A percentile compares a stretch with the other conserved stretches of the same genome.
These are phyloP conservation scores for Tricholomella constricta DNA, from an alignment of 768 basidiomycete genomes.

Conservation along the genomic window DNA sequence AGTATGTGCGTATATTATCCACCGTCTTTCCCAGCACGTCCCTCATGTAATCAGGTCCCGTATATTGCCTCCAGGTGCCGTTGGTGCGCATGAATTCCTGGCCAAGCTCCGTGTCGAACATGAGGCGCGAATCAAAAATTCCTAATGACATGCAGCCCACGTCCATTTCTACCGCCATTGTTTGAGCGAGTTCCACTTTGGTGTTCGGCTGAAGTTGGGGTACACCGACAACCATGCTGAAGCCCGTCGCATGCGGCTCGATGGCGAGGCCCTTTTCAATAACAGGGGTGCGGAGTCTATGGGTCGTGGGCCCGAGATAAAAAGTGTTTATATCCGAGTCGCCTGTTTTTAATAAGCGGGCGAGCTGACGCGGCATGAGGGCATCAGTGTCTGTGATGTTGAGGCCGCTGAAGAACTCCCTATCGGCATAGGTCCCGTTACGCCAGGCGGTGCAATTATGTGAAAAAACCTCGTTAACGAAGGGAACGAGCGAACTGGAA, in stretches of 20 bases:
- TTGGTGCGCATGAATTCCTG: conserved; percentile 6
- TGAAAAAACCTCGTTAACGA: conserved; percentile 10
- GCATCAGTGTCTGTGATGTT: conserved; percentile 23
- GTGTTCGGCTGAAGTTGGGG: conserved; percentile 15
- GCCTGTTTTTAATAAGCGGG: background rate
- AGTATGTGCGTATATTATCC: conserved; percentile 19
- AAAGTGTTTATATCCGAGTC: conserved; percentile 16
- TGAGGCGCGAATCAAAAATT: background rate
- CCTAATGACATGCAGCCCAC: conserved; percentile 21
- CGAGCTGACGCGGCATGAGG: conserved; percentile 22
- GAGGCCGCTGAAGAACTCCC: conserved; percentile 15
- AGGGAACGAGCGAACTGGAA: background rate
- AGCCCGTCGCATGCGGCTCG: conserved; percentile 16
- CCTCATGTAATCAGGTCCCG: conserved; percentile 20
- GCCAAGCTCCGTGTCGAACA: background rate
- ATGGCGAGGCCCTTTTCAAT: conserved; percentile 18
- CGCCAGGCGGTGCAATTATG: conserved; percentile 20
- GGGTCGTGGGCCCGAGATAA: conserved; percentile 13
- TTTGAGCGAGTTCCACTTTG: conserved; percentile 15
- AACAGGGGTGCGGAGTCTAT: conserved; percentile 1
- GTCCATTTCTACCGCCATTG: conserved; percentile 21
- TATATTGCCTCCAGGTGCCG: conserved; percentile 16
- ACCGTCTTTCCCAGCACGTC: conserved; percentile 18
- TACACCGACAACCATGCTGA: conserved; percentile 17
- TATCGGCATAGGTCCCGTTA: conserved; percentile 25